Evolutionary conservation across 202 grass and related monocot species (phyloP).

Genomic region (Setaria italica): DNA sequence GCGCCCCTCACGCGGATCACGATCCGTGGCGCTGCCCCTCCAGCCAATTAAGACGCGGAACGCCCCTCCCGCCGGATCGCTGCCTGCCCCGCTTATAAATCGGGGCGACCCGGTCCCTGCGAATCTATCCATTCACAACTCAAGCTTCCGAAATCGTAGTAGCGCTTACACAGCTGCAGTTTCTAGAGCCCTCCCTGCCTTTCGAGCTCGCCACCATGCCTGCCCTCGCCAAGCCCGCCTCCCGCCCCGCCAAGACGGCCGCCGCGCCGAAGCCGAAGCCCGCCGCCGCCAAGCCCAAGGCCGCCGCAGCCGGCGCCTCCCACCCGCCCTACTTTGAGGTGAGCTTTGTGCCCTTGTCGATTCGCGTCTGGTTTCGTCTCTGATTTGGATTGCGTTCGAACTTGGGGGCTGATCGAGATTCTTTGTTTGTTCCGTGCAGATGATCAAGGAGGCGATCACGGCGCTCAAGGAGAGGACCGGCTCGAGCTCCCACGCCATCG

Average conservation of each 20-base stretch:
- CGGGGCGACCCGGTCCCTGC: rapidly evolving
- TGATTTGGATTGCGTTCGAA: background rate
- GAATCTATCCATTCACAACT: background rate
- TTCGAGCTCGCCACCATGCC: slow-evolving; percentile 38
- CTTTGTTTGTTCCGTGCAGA: slow-evolving; percentile 43
- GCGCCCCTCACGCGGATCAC: slow-evolving; percentile 30
- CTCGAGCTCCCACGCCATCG: slow-evolving; percentile 80
- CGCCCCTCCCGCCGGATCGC: background rate
- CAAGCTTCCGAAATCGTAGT: background rate
- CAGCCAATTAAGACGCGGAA: slow-evolving; percentile 46
- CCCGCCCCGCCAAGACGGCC: slow-evolving; percentile 50
- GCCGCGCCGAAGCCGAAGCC: slow-evolving; percentile 52
- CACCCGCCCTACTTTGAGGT: slow-evolving; percentile 87
- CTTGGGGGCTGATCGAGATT: background rate
- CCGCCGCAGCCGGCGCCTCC: slow-evolving; percentile 18
- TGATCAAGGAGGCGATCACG: slow-evolving; percentile 90
- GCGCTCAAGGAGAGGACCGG: slow-evolving; percentile 84
- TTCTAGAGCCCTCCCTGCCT: background rate
- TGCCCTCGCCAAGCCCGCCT: slow-evolving; percentile 46
- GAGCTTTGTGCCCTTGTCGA: background rate
- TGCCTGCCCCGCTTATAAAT: slow-evolving; percentile 48
- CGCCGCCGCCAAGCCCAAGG: slow-evolving; percentile 47
- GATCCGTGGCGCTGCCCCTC: slow-evolving; percentile 42
- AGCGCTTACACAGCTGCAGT: background rate
- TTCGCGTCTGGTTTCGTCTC: background rate